These are phyloP conservation scores for Mycena filopes DNA, from an alignment of 768 basidiomycete genomes.

Conservation along the genomic window DNA sequence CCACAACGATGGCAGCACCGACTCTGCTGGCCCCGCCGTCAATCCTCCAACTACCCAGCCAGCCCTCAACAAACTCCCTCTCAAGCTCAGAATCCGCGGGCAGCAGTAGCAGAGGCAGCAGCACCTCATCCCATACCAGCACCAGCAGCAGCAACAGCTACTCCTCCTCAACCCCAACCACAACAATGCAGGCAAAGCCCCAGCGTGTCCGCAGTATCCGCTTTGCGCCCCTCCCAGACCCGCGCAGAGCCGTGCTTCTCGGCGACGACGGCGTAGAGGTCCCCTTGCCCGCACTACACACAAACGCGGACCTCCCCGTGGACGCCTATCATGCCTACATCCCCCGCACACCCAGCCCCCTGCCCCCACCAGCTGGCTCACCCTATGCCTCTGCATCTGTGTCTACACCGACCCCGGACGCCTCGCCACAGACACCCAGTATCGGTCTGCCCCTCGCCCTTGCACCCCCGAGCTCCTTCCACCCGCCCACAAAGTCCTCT, in stretches of 20 bases:
- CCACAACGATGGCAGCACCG: too few relatives aligned
- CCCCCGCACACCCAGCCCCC: slow-evolving; percentile 83
- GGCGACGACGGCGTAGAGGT: slow-evolving; percentile 55
- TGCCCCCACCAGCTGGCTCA: slow-evolving; percentile 64
- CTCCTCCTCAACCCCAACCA: slow-evolving; percentile 11
- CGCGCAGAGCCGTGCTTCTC: slow-evolving; percentile 61
- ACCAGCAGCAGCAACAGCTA: slow-evolving; percentile 3
- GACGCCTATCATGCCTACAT: background rate
- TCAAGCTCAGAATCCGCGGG: slow-evolving; percentile 11
- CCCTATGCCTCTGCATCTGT: slow-evolving; percentile 43
- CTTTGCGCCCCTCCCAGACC: slow-evolving; percentile 89
- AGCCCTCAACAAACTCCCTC: slow-evolving; percentile 26
- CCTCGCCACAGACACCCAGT: slow-evolving; percentile 29
- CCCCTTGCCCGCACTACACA: slow-evolving; percentile 38
- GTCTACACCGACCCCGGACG: slow-evolving; percentile 44
- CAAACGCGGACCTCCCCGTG: background rate
- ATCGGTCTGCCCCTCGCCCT: slow-evolving; percentile 35
- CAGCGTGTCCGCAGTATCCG: slow-evolving; percentile 59
- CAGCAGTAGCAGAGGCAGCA: background rate
- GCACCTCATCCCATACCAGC: slow-evolving; percentile 22
- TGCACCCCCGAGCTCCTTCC: slow-evolving; percentile 37
- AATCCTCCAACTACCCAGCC: slow-evolving; percentile 19
- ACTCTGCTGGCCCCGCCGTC: slow-evolving; percentile 11
- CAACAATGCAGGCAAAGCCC: background rate
- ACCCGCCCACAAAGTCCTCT: slow-evolving; percentile 35